Percentiles rank a stretch among this genome's conserved stretches.
Evolutionary conservation across 1,284 basidiomycete species (phyloP).

Genomic region (Rhodofomes roseus): DNA sequence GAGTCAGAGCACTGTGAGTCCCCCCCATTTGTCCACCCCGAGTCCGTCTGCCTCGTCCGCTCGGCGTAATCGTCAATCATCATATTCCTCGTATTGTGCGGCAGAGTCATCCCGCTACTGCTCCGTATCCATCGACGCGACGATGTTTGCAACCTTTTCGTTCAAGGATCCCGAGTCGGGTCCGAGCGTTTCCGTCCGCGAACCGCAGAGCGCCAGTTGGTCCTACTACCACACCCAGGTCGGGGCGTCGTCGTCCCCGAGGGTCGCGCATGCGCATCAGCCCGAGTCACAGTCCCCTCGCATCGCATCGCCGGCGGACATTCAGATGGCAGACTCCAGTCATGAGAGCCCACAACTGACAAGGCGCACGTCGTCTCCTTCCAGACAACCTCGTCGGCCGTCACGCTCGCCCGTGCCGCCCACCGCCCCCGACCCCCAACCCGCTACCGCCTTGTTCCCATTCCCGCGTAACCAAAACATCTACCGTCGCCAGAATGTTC

Average conservation of each 20-base stretch:
- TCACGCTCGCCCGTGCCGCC: conserved; percentile 37
- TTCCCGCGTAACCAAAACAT: conserved; percentile 24
- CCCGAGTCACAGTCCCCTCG: conserved; percentile 11
- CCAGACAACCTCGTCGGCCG: conserved; percentile 36
- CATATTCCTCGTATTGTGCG: conserved; percentile 6
- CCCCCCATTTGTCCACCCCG: conserved; percentile 4
- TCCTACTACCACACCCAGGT: conserved; percentile 16
- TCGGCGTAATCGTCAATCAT: conserved; percentile 19
- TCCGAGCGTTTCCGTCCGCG: conserved; percentile 17
- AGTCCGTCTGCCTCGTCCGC: conserved; percentile 19
- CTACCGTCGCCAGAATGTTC: conserved; percentile 36
- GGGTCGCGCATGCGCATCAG: conserved; percentile 13
- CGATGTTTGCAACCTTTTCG: conserved; percentile 12
- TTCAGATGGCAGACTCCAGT: conserved; percentile 21
- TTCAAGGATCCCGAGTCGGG: conserved; percentile 14
- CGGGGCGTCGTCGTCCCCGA: conserved; percentile 12
- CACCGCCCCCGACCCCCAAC: conserved; percentile 23
- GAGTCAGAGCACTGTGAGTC: conserved; percentile 28
- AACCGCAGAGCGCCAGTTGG: conserved; percentile 20
- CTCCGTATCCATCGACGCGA: conserved; percentile 6
- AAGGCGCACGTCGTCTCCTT: conserved; percentile 33
- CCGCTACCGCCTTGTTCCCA: conserved; percentile 38
- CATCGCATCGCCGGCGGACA: conserved; percentile 21
- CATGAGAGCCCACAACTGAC: conserved; percentile 35
- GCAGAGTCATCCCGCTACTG: not conserved